Evolutionary conservation across 352 stramenopile genomes (phyloP).

Genomic region (Globisporangium abappressorium): DNA sequence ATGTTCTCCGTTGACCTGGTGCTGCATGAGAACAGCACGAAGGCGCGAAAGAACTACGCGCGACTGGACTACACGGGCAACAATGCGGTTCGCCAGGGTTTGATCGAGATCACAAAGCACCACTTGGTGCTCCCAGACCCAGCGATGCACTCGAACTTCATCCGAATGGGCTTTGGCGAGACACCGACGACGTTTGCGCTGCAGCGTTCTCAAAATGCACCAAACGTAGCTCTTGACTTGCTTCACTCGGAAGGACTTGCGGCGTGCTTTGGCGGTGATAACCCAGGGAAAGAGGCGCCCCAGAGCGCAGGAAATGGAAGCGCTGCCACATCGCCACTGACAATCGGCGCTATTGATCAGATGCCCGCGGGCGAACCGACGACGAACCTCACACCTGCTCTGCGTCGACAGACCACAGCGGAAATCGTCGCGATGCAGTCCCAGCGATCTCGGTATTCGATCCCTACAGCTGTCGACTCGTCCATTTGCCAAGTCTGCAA

Average conservation of each 20-base stretch:
- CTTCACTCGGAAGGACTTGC: conserved; percentile 64
- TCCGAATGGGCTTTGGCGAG: conserved; percentile 75
- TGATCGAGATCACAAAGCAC: conserved; percentile 81
- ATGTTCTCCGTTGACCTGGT: conserved; percentile 80
- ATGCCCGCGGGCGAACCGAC: conserved; percentile 17
- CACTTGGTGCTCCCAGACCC: conserved; percentile 73
- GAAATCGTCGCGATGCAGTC: conserved; percentile 76
- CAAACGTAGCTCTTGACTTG: conserved; percentile 71
- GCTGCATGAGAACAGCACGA: conserved; percentile 54
- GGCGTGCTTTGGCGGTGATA: conserved; percentile 43
- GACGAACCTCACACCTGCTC: conserved; percentile 12
- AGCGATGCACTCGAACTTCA: conserved; percentile 79
- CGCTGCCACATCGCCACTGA: not conserved
- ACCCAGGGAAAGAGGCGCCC: conserved; percentile 12
- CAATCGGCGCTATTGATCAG: conserved; percentile 13
- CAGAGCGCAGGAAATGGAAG: conserved; percentile 1
- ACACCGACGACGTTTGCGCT: conserved; percentile 74
- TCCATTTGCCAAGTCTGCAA: conserved; percentile 56
- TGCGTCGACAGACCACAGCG: conserved; percentile 58
- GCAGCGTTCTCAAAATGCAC: conserved; percentile 72
- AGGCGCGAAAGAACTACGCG: conserved; percentile 34
- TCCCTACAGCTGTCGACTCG: conserved; percentile 25
- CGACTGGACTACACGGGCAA: conserved; percentile 68
- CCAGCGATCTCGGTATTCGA: conserved; percentile 49
- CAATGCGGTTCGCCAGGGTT: conserved; percentile 57